Base-by-base conservation (phyloP, 495 filamentous ascomycete species). In the Neurospora sp. region DNA sequence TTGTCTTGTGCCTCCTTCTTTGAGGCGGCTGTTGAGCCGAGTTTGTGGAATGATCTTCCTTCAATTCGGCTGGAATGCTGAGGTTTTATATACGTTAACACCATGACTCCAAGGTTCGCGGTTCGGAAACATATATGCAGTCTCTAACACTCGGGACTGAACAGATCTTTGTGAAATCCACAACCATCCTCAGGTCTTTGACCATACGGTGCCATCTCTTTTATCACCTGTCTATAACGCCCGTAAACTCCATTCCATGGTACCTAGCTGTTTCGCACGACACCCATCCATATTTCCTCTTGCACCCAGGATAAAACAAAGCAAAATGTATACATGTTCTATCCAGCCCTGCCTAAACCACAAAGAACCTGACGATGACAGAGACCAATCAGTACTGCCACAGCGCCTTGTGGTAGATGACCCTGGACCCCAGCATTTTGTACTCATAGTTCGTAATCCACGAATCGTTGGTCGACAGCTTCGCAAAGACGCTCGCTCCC, bases 401-500 rank as follows among this genome's bases (percentile, higher is more conserved):
- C 83, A 96, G 91, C 74, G 92, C 92, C 86, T 96, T 97, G 79
- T 97, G 92, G 38, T 91, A 90, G 79, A 99, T 82, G 59, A 93
- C 82, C 76, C 96, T 88, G 42, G 88, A 88, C 43, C 96, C 94
- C 54, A 97, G 81, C 74, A 93, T 88, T 80, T 98, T 93, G 83
- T 96, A 98, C 83, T 98, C 96, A 72, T 90, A 84, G 71, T 89
- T 86, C 1, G 91, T 91, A 75, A 98, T 93, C 96, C 96, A 98
- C 81, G 90, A 93, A 83, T 99, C 96, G 82, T 98, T 97, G 11
- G 92, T 93, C 38, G 85, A 84, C 79, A 99, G 84, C 83, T 97
- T 95, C n/a, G 93, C 94, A 85, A 98, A 99, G 37, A 99, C 93
- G 78, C 94, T 97, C 4, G 92, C 96, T 2, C 96, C 96, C 86